These are phyloP conservation scores for Triticum urartu DNA, from an alignment of 176 grass and related monocot genomes.

Conservation along the genomic window DNA sequence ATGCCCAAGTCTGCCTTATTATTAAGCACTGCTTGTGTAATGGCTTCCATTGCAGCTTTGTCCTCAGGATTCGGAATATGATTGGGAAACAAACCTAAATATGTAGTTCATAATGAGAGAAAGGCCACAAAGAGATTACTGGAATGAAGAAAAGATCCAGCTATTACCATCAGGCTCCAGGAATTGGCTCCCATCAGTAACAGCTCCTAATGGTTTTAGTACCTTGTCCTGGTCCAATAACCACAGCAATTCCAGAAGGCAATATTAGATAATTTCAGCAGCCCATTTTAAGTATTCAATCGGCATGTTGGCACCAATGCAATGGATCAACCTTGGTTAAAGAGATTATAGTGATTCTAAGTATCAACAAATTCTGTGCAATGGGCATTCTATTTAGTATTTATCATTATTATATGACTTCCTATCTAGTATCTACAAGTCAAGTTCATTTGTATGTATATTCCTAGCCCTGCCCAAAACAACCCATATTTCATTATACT, in stretches of 20 bases:
- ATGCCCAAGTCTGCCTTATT: conserved; percentile 96
- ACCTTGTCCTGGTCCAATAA: conserved; percentile 69
- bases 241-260: conserved; percentile 1
- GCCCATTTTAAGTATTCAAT: too few relatives aligned
- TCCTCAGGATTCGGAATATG: conserved; percentile 98
- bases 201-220: conserved; percentile 80
- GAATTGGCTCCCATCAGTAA: conserved; percentile 89
- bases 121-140: conserved; percentile 4
- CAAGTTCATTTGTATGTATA: too few relatives aligned
- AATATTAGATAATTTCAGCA: neutral
- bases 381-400: too few relatives aligned
- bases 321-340: too few relatives aligned
- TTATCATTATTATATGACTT: too few relatives aligned
- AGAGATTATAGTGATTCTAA: too few relatives aligned
- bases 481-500: too few relatives aligned
- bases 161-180: conserved; percentile 93
- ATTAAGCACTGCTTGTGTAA: conserved; percentile 85
- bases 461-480: too few relatives aligned
- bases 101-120: conserved; percentile 18
- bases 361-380: too few relatives aligned
- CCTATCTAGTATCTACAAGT: too few relatives aligned
- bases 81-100: conserved; percentile 90
- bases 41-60: conserved; percentile 87
- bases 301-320: too few relatives aligned
- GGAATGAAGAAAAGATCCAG: conserved; percentile 13